phyloP scores from a whole-genome alignment of 2,329 filamentous ascomycete genomes.

The Ustulina deusta region DNA sequence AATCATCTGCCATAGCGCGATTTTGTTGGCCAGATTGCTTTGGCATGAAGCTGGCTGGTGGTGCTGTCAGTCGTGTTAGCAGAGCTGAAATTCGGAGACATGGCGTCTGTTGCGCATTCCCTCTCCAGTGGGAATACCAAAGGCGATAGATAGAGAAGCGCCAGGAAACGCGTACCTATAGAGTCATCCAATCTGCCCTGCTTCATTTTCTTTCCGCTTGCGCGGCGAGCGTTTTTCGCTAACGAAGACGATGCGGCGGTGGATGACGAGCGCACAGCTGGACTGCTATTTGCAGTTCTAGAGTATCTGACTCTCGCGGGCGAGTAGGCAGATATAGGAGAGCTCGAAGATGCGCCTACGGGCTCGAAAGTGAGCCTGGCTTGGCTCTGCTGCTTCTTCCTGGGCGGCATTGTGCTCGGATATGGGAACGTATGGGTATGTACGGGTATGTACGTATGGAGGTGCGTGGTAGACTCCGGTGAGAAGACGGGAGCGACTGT shows the following conservation, averaged over 20 bases:
- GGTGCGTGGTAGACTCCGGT: not conserved
- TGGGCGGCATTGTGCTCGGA: conserved; percentile 39
- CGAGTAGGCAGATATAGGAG: conserved; percentile 42
- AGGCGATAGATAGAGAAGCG: not conserved
- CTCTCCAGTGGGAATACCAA: not conserved
- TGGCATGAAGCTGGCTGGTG: conserved; percentile 48
- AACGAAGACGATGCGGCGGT: conserved; percentile 19
- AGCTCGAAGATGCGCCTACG: conserved; percentile 38
- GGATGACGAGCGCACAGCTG: conserved; percentile 26
- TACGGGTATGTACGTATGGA: not conserved
- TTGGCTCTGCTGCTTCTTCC: conserved; percentile 46
- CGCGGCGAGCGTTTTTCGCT: conserved; percentile 15
- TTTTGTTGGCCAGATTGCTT: conserved; percentile 33
- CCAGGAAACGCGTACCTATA: conserved; percentile 35
- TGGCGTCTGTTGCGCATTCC: not conserved
- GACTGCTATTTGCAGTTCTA: conserved; percentile 38
- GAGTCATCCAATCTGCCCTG: conserved; percentile 38
- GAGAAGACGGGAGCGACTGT: not conserved
- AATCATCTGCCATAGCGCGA: conserved; percentile 33
- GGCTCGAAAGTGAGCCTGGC: conserved; percentile 51
- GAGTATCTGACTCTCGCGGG: conserved; percentile 49
- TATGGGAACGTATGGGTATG: not conserved
- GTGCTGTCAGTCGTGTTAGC: conserved; percentile 33
- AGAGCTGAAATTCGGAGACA: not conserved
- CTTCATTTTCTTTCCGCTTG: conserved; percentile 25